phyloP scores from a whole-genome alignment of 768 basidiomycete species.

The Tephrocybe rancida region DNA sequence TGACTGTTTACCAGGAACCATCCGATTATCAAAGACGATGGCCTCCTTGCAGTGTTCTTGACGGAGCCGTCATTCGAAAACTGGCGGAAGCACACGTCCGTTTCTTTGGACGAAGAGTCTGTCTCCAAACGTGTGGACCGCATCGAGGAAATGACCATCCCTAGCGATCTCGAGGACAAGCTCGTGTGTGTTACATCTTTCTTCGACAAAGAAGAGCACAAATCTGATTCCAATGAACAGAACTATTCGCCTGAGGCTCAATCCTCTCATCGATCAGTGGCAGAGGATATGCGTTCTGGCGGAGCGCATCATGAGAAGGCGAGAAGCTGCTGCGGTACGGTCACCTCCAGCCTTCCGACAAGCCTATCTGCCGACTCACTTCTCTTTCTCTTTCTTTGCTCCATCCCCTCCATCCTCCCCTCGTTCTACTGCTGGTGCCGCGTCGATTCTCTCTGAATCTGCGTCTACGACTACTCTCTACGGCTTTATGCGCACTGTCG shows the following conservation, averaged over 20 bases:
- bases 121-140: conserved; percentile 75
- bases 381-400: conserved; percentile 54
- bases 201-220: not conserved
- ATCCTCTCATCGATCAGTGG: conserved; percentile 85
- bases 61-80: conserved; percentile 82
- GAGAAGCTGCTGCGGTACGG: conserved; percentile 92
- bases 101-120: conserved; percentile 90
- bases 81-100: conserved; percentile 79
- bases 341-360: conserved; percentile 62
- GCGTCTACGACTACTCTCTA: conserved; percentile 31
- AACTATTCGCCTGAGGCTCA: conserved; percentile 74
- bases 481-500: conserved; percentile 25
- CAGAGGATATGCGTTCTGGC: conserved; percentile 85
- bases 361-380: conserved; percentile 70
- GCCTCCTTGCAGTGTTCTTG: conserved; percentile 78
- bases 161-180: conserved; percentile 90
- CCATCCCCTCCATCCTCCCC: conserved; percentile 35
- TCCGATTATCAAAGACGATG: conserved; percentile 88
- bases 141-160: conserved; percentile 90
- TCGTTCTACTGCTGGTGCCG: conserved; percentile 32
- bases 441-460: conserved; percentile 33
- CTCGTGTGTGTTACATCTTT: conserved; percentile 54
- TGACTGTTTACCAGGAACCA: conserved; percentile 84
- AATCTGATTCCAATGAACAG: conserved; percentile 38
- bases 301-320: conserved; percentile 87